A percentile compares a stretch with the other conserved stretches of the same genome.
phyloP scores from a whole-genome alignment of 169 alveolate genomes.

The Pseudocohnilembus persalinus region DNA sequence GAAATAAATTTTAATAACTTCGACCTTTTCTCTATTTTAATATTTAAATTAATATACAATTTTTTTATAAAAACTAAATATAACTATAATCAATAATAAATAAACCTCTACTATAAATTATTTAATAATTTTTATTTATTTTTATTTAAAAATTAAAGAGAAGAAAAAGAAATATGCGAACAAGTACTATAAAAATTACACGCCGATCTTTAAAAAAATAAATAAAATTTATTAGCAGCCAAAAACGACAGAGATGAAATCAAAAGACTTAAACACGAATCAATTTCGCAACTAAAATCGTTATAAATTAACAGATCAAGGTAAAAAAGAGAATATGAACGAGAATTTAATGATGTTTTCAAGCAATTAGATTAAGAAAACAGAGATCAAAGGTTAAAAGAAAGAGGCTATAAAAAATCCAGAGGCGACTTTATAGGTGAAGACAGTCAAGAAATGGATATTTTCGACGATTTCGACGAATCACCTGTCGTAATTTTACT shows the following conservation, averaged over 20 bases:
- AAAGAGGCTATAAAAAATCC: not conserved
- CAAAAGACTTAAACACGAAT: not conserved
- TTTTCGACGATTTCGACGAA: no score
- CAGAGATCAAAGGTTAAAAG: conserved; percentile 13
- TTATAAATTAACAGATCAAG: not conserved
- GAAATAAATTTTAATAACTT: no score
- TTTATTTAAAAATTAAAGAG: not conserved
- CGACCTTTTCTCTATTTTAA: no score
- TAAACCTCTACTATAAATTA: no score
- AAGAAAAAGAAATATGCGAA: not conserved
- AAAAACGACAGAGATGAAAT: not conserved
- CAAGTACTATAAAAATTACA: no score
- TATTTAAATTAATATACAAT: no score
- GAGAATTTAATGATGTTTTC: conserved; percentile 17
- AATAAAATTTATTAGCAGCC: not conserved
- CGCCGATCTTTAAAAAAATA: not conserved
- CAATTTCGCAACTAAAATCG: not conserved
- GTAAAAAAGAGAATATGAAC: conserved; percentile 9
- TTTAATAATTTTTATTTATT: no score
- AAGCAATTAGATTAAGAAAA: conserved; percentile 8
- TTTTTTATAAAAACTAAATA: no score
- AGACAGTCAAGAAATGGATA: no score
- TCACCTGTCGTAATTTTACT: no score
- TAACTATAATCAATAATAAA: no score
- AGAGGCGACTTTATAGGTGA: no score